phyloP scores from a whole-genome alignment of 805 yeast genomes.

The Candida nitratophila region DNA sequence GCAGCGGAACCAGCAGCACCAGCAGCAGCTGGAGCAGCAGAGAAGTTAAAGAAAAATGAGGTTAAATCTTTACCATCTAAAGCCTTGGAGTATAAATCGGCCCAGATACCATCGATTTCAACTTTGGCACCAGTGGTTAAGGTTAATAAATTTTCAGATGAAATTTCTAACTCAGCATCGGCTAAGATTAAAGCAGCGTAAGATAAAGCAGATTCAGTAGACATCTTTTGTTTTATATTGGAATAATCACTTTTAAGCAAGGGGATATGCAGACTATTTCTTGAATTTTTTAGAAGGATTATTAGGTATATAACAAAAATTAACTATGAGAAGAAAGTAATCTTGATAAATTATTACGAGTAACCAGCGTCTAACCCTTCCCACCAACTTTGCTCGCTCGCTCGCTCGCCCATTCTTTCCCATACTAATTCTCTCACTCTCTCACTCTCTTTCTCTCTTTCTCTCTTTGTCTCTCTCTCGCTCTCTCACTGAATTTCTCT shows the following conservation, averaged over 20 bases:
- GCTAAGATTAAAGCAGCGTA: constrained; percentile 98
- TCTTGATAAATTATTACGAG: too few species aligned
- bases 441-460: too few species aligned
- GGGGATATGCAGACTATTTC: constrained; percentile 34
- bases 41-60: constrained; percentile 55
- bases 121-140: constrained; percentile 74
- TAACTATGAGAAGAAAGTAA: too few species aligned
- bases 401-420: too few species aligned
- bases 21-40: constrained; percentile 44
- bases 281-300: constrained; percentile 6
- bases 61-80: constrained; percentile 71
- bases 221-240: constrained; percentile 42
- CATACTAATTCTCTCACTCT: too few species aligned
- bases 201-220: constrained; percentile 86
- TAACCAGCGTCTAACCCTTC: too few species aligned
- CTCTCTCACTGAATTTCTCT: too few species aligned
- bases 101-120: constrained; percentile 72
- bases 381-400: too few species aligned
- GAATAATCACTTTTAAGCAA: constrained; percentile 39
- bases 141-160: constrained; percentile 71
- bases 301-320: too few species aligned
- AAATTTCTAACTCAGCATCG: constrained; percentile 92
- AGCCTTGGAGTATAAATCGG: constrained; percentile 77
- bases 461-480: too few species aligned
- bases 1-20: constrained; percentile 41